Evolutionary conservation across 371 early-diverging fungal species (phyloP), one percentile per base, ranked within the genome.

Genomic region (Mortierella sp.): DNA sequence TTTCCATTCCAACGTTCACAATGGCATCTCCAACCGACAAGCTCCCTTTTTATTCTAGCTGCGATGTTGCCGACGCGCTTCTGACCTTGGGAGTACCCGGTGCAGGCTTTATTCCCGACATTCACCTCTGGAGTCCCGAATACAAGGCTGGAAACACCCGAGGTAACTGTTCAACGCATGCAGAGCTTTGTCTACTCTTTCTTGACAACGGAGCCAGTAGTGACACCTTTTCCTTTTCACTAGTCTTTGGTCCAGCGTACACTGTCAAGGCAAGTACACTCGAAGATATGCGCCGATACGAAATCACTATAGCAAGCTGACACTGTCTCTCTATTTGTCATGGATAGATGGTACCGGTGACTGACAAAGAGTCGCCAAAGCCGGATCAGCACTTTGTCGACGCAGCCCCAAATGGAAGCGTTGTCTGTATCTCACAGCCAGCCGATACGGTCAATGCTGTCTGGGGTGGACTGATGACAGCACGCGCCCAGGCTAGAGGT

Each of bases 401-500:
- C 72, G 79, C 83, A 10, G 82, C 83, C 44, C 81, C 83, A 6
- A 80, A 80, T 54, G 85, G 81, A 2, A 83, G 83, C 17, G 84
- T 93, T 28, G 70, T 94, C 27, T 87, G 93, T 53, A 84, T 93
- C 47, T 87, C 88, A 31, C 86, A 88, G n/a, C 92, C 92, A 22
- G 51, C 81, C 50, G 78, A 80, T 69, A 76, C 71, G 57, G 54
- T 84, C 50, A 92, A 93, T 64, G 95, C 93, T 12, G 88, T 90
- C 21, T 94, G 91, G 89, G 95, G 95, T 17, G 94, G 94, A 6
- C 80, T 94, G 24, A 90, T 94, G 90, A 85, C 89, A 0, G 89
- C 93, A 13, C 82, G 95, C 62, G 94, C 93, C 0, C 83, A 83
- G 54, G 64, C 67, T 12, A 80, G 82, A 50, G 87, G 88, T 10